Conservation (phyloP, 495 filamentous ascomycete species). For the Aspergillus wentii region DNA sequence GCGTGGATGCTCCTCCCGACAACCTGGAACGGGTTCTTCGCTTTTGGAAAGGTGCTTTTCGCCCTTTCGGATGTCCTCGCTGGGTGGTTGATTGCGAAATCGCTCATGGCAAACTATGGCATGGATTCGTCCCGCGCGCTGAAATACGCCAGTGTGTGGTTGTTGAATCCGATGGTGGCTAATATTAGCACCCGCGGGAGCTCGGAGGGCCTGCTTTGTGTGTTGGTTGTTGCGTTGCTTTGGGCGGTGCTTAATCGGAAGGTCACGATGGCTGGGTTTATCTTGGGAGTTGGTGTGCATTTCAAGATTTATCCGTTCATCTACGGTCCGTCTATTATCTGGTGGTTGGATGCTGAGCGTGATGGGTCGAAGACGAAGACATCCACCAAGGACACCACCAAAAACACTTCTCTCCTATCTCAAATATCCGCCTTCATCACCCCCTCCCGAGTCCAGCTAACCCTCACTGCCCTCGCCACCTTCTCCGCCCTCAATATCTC, state of each 20-base stretch:
- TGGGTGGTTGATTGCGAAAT: constrained; percentile 75
- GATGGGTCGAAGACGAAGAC: constrained; percentile 11
- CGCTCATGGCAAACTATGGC: constrained; percentile 42
- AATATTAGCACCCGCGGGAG: constrained; percentile 92
- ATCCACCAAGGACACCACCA: not conserved
- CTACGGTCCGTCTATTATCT: constrained; percentile 80
- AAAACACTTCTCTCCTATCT: constrained; percentile 7
- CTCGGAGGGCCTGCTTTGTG: constrained; percentile 83
- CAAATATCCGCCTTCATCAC: constrained; percentile 54
- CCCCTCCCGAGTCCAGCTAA: constrained; percentile 53
- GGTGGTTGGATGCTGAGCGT: constrained; percentile 71
- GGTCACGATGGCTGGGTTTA: constrained; percentile 61
- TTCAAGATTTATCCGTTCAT: constrained; percentile 99
- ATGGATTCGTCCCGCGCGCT: constrained; percentile 53
- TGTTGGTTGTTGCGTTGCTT: constrained; percentile 73
- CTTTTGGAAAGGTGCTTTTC: constrained; percentile 85
- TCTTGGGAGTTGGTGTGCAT: constrained; percentile 83
- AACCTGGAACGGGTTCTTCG: constrained; percentile 55
- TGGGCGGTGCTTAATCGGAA: constrained; percentile 66
- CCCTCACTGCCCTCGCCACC: constrained; percentile 58
- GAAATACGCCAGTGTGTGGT: constrained; percentile 78
- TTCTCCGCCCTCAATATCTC: constrained; percentile 65
- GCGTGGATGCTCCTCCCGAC: constrained; percentile 89
- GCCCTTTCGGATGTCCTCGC: constrained; percentile 77
- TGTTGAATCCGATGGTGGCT: constrained; percentile 97